Evolutionary conservation across 345 rosid genomes (phyloP), one percentile per base, ranked within the genome.

Genomic region (Clarkia xantiana): DNA sequence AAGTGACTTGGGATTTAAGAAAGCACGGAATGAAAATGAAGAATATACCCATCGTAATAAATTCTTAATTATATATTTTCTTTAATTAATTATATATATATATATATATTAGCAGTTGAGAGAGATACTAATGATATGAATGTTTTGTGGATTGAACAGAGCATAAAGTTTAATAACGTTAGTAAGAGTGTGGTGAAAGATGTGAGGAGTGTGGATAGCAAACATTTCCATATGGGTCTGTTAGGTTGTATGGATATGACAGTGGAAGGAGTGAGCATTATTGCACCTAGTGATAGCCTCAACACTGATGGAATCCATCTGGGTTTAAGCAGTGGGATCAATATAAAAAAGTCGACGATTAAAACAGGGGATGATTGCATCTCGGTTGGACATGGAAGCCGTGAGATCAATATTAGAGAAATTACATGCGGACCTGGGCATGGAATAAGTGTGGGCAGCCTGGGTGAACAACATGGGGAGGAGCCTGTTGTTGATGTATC

Each of bases 231-330:
- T 18, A 42, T 72, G 0, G 72, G 64, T 20, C 68, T 79, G 11
- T 1, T 79, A 11, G 75, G 81, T 2, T 59, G 74, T 58, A 60
- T 49, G 23, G 70, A 76, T 66, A 1, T 74, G 9, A 67, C 66
- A 2, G 64, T 82, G 55, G 40, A 23, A n/a, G 57, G 39, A 19
- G 13, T 77, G 11, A 71, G 51, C 3, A 16, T 79, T 52, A 51
- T 39, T 0, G 76, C 84, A 3, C 80, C 76, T 0, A 75, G 42
- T 1, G 58, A 67, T 0, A 79, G 91, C 43, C 58, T 47, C 22
- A 82, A 82, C 78, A 79, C 84, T 0, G 86, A 79, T 17, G 86
- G 91, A 36, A 82, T 82, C 53, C 91, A 82, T 56, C 60, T 79
- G 5, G 91, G 81, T 3, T 49, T 70, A 47, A 67, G 81, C 6